A percentile compares a stretch with the other conserved stretches of the same genome.
These are phyloP conservation scores for Talaromyces rugulosus DNA, from an alignment of 2,329 filamentous ascomycete genomes.

Conservation along the genomic window DNA sequence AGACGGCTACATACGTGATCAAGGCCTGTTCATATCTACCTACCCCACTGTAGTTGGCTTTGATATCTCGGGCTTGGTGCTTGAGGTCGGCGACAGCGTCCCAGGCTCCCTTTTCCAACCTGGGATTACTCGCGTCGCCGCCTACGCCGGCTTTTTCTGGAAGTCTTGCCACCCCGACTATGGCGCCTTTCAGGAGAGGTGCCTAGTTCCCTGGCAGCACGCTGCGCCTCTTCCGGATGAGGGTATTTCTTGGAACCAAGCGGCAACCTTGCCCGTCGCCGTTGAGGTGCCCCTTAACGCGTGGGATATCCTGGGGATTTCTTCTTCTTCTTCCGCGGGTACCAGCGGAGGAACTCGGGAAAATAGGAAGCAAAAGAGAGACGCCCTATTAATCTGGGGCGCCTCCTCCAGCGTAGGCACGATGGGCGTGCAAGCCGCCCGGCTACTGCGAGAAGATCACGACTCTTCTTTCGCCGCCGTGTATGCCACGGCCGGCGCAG, in stretches of 20 bases:
- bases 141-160: constrained; percentile 40
- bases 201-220: constrained; percentile 42
- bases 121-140: constrained; percentile 36
- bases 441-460: constrained; percentile 31
- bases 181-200: constrained; percentile 44
- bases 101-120: constrained; percentile 22
- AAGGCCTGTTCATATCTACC: constrained; percentile 37
- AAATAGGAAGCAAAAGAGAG: constrained; percentile 17
- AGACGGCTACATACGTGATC: constrained; percentile 40
- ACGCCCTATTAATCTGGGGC: constrained; percentile 42
- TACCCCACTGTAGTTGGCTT: constrained; percentile 39
- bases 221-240: constrained; percentile 30
- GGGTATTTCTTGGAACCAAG: constrained; percentile 36
- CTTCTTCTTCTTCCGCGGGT: constrained; percentile 3
- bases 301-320: constrained; percentile 37
- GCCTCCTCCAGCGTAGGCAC: constrained; percentile 45
- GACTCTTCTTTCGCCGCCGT: constrained; percentile 34
- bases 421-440: constrained; percentile 41
- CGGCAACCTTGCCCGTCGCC: constrained; percentile 39
- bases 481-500: constrained; percentile 37
- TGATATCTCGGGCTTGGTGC: constrained; percentile 43
- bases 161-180: constrained; percentile 43
- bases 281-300: constrained; percentile 34
- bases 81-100: constrained; percentile 40
- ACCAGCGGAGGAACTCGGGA: background rate